These are phyloP conservation scores for Leishmania turanica DNA, from an alignment of 208 protist genomes.

Conservation along the genomic window DNA sequence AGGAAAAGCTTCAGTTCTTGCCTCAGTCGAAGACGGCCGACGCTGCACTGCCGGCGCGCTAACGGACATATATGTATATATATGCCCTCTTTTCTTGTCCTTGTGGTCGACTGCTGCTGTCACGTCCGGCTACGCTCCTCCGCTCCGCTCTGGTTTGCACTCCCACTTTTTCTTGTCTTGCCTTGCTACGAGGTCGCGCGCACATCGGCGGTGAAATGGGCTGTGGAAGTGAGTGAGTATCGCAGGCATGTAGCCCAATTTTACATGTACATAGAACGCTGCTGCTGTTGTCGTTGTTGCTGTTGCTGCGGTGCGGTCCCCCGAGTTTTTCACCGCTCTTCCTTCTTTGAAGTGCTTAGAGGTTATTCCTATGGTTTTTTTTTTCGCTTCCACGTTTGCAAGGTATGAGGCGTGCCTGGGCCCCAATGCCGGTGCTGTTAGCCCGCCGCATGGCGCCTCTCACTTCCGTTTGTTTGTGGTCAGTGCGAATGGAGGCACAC, in stretches of 20 bases:
- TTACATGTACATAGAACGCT: slow-evolving; percentile 7
- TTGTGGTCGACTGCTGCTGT: background rate
- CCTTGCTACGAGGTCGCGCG: background rate
- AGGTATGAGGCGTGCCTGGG: background rate
- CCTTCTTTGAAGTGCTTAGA: background rate
- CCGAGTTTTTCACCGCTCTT: background rate
- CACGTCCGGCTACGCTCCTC: background rate
- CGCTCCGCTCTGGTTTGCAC: background rate
- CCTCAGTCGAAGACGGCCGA: slow-evolving; percentile 15
- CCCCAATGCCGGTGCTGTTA: background rate
- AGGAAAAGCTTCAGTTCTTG: slow-evolving; percentile 58
- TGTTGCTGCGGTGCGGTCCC: background rate
- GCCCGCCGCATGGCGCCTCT: background rate
- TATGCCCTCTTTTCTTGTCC: background rate
- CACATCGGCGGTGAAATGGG: background rate
- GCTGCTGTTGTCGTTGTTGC: background rate
- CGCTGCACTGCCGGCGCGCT: background rate
- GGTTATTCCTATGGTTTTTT: background rate
- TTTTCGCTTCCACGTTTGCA: background rate
- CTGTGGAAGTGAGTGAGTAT: background rate
- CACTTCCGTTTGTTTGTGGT: background rate
- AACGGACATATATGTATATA: background rate
- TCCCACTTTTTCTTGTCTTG: background rate
- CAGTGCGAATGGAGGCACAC: background rate
- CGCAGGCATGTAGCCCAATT: background rate